These are phyloP conservation scores for Calonectria multiphialidica DNA, from an alignment of 2,329 filamentous ascomycete genomes.

Conservation along the genomic window DNA sequence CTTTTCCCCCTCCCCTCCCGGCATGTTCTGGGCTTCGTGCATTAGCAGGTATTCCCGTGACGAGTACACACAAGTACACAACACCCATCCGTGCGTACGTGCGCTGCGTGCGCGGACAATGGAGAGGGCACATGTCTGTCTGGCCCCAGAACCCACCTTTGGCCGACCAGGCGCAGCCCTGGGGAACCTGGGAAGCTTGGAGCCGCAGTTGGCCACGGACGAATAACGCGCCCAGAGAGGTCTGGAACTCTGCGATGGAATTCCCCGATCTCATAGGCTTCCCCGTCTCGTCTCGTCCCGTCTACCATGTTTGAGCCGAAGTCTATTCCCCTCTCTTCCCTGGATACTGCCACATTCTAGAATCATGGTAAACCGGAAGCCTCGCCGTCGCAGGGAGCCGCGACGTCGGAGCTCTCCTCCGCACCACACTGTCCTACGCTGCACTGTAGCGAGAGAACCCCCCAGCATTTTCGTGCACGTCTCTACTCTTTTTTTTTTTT, in stretches of 20 bases:
- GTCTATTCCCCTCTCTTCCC: background rate
- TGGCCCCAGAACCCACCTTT: constrained; percentile 4
- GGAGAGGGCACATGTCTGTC: background rate
- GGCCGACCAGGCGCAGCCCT: background rate
- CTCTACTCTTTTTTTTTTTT: background rate
- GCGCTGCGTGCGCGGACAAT: constrained; percentile 3
- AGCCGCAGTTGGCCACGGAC: constrained; percentile 3
- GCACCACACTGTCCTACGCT: background rate
- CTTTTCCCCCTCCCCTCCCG: background rate
- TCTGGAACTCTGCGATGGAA: constrained; percentile 4
- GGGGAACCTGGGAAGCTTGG: constrained; percentile 11
- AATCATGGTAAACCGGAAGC: background rate
- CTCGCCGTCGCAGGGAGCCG: background rate
- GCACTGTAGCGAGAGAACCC: background rate
- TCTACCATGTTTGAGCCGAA: background rate
- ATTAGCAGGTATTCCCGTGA: background rate
- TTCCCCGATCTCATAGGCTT: background rate
- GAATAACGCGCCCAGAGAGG: background rate
- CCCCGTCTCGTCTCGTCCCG: background rate
- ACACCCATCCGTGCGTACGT: background rate
- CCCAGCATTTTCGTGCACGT: background rate
- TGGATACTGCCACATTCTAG: background rate
- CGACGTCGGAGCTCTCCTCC: background rate
- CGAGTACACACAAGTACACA: background rate
- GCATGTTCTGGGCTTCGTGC: background rate